Evolutionary conservation across 1,284 basidiomycete genomes (phyloP), one percentile per base, ranked within the genome.

Genomic region (Xerocomus minutiporus): DNA sequence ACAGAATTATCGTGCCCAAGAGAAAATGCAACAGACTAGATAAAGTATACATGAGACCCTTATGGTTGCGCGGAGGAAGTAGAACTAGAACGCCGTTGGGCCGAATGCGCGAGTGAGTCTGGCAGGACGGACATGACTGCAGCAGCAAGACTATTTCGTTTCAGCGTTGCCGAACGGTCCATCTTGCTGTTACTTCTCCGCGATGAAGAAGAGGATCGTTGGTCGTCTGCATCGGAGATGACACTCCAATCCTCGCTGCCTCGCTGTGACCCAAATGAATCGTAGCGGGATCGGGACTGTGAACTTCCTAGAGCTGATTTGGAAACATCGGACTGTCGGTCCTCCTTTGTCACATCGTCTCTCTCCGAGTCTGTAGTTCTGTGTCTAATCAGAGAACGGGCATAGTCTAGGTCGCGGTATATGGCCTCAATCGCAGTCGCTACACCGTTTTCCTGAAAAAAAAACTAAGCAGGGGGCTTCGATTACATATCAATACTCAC

Each of bases 381-480:
- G 52, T 62, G 79, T 65, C 91, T 93, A 61, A 95, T 83, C 52
- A 94, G 71, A 3, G 86, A 86, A 39, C 86, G 82, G 35, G 92
- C 89, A 67, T 94, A 93, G 60, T 94, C 92, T 53, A 97, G 71
- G 66, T 97, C 93, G 39, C 93, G 84, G 66, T 97, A 97, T 60
- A 97, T 92, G 28, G 87, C 84, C 71, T 96, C 92, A 51, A 96
- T 86, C 12, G 94, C 94, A 25, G 80, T 91, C 1, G 82, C 78
- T 3, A 96, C 91, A 25, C 93, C 93, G 59, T 93, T 86, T 74
- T 97, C 93, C 89, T 93, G 62, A 39, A 50, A 51, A 40, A 50
- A 23, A 53, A 38, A 13, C 46, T 54, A 17, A 56, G 62, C 35
- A 64, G 46, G 9, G 11, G 7, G 1, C 5, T 43, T 44, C 31